Base-by-base conservation (phyloP, 202 grass and related monocot species). In the Miscanthus sacchariflorus region DNA sequence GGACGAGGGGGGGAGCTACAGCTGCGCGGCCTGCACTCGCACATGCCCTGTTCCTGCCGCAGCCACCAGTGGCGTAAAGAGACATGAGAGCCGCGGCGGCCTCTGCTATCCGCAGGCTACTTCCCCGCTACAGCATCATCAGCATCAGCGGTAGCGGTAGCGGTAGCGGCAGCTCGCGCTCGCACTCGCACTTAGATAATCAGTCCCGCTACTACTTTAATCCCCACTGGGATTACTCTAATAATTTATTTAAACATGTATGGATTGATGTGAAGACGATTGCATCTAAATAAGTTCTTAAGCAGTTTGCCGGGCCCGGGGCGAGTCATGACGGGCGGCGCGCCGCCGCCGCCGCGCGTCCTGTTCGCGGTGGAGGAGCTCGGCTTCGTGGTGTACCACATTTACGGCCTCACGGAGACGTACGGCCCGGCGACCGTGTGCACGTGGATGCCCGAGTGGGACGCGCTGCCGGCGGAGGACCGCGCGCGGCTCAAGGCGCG, bases 391-490 rank as follows among this genome's bases (percentile, higher is more conserved):
- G 77, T 98, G 4, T 67, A 82, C 76, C 96, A 98, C 5, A 49
- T 84, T 48, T 98, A 98, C 77, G 96, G 96, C 52, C 88, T 96
- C 56, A 98, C 96, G 0, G 96, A 98, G 77, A 95, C 92, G 27
- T 93, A 91, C 70, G 90, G 93, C 17, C 85, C 96, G 0, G 92
- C 79, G 40, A 91, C 85, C 7, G 88, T 94, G 5, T 96, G 96
- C 80, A 56, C 85, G 12, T 96, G 96, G 96, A 90, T 89, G 83
- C 89, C 93, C 5, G 93, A 98, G 86, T 98, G 96, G 96, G 92
- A 98, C 72, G 65, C 68, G 56, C 39, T 95, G 74, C 83, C 93
- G 36, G 72, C 70, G 0, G 82, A 90, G 76, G 87, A 94, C 46
- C 90, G 85, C 28, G 89, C 87, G 69, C 80, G 72, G 70, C 27